Percentiles rank a stretch among this genome's conserved stretches.
Evolutionary conservation across 257 asterid genomes (phyloP).

Genomic region (Lavandula angustifolia): DNA sequence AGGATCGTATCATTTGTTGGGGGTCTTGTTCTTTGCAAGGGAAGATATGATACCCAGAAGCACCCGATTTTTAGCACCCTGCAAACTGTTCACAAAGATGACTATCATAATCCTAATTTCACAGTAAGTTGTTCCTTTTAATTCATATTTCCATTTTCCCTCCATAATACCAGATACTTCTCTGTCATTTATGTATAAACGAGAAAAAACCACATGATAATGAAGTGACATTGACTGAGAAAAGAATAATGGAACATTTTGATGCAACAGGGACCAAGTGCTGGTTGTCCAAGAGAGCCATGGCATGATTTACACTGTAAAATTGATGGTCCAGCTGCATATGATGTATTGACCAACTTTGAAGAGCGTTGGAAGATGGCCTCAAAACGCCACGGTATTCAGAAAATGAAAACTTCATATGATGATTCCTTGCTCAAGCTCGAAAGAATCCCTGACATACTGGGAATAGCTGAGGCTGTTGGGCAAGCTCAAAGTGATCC

Average conservation of each 20-base stretch:
- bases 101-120: constrained; percentile 80
- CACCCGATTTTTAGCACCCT: constrained; percentile 62
- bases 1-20: constrained; percentile 76
- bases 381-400: constrained; percentile 54
- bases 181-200: background rate
- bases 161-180: background rate
- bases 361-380: constrained; percentile 87
- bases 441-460: constrained; percentile 68
- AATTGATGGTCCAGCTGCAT: constrained; percentile 90
- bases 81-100: constrained; percentile 77
- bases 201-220: background rate
- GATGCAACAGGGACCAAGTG: constrained; percentile 68
- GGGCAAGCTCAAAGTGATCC: constrained; percentile 45
- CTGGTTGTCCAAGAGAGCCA: constrained; percentile 85
- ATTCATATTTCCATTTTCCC: background rate
- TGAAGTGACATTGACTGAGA: background rate
- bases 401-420: constrained; percentile 56
- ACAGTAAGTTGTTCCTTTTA: constrained; percentile 42
- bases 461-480: constrained; percentile 51
- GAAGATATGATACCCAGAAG: constrained; percentile 81
- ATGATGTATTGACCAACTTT: constrained; percentile 75
- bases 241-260: too few relatives aligned
- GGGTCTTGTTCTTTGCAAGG: constrained; percentile 82
- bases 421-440: constrained; percentile 76
- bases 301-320: constrained; percentile 90